Evolutionary conservation across 202 grass and related monocot genomes (phyloP).

Genomic region (Panicum hallii): DNA sequence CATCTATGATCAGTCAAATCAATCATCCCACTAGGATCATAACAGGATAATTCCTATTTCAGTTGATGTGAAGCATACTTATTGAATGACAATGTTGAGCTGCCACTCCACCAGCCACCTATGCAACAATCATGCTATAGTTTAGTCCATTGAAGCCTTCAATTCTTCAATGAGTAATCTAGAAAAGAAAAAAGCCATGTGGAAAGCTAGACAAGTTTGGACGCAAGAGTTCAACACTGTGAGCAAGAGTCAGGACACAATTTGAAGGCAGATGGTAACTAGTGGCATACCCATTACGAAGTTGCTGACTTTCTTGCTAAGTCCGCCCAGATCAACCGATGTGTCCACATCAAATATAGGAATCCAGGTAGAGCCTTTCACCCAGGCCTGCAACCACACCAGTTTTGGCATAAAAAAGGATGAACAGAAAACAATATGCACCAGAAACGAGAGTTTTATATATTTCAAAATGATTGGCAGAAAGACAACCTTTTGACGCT

Average conservation of each 20-base stretch:
- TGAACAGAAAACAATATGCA: neutral
- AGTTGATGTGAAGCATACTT: constrained; percentile 62
- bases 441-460: neutral
- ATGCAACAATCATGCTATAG: constrained; percentile 37
- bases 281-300: constrained; percentile 82
- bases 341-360: constrained; percentile 88
- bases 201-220: neutral
- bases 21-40: constrained; percentile 25
- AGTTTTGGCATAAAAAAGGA: neutral
- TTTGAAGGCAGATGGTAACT: neutral
- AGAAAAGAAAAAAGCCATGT: constrained; percentile 15
- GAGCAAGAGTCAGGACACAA: neutral
- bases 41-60: constrained; percentile 28
- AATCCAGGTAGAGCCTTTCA: constrained; percentile 96
- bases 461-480: neutral
- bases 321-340: constrained; percentile 52
- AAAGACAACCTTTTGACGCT: constrained; percentile 75
- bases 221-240: neutral
- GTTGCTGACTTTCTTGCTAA: constrained; percentile 82
- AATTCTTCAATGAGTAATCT: neutral
- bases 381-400: constrained; percentile 64
- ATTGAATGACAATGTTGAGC: constrained; percentile 71
- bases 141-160: constrained; percentile 25
- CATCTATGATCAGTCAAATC: constrained; percentile 36
- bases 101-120: constrained; percentile 99